Evolutionary conservation across 768 basidiomycete genomes (phyloP).

Genomic region (Pleurotus tuoliensis): DNA sequence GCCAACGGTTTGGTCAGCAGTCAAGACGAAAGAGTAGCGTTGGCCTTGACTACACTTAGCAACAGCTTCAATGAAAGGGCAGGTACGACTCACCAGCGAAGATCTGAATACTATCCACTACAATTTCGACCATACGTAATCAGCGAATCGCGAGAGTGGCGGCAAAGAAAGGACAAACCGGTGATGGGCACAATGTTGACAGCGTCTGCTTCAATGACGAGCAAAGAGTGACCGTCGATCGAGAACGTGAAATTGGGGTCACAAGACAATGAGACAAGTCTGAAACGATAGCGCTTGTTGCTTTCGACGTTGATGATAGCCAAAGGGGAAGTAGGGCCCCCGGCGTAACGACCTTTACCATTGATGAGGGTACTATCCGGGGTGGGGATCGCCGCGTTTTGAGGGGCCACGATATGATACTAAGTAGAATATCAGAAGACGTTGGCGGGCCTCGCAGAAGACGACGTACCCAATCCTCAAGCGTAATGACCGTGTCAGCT

Average conservation of each 20-base stretch:
- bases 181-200: conserved; percentile 17
- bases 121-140: conserved; percentile 1
- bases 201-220: conserved; percentile 33
- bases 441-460: background rate
- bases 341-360: conserved; percentile 30
- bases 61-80: background rate
- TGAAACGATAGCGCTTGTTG: conserved; percentile 38
- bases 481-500: conserved; percentile 24
- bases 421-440: background rate
- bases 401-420: conserved; percentile 15
- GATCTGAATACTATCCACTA: conserved; percentile 37
- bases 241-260: conserved; percentile 24
- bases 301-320: conserved; percentile 27
- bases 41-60: conserved; percentile 14
- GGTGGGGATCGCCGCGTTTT: conserved; percentile 13
- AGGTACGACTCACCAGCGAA: conserved; percentile 21
- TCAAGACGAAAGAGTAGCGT: conserved; percentile 31
- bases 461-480: conserved; percentile 28
- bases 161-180: no score
- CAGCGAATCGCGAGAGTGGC: no score
- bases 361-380: conserved; percentile 38
- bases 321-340: conserved; percentile 26
- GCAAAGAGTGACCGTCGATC: conserved; percentile 20
- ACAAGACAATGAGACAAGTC: conserved; percentile 35
- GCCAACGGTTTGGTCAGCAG: conserved; percentile 30